Evolutionary conservation across 352 stramenopile species (phyloP), one percentile per base, ranked within the genome.

Genomic region (Globisporangium spiculum): DNA sequence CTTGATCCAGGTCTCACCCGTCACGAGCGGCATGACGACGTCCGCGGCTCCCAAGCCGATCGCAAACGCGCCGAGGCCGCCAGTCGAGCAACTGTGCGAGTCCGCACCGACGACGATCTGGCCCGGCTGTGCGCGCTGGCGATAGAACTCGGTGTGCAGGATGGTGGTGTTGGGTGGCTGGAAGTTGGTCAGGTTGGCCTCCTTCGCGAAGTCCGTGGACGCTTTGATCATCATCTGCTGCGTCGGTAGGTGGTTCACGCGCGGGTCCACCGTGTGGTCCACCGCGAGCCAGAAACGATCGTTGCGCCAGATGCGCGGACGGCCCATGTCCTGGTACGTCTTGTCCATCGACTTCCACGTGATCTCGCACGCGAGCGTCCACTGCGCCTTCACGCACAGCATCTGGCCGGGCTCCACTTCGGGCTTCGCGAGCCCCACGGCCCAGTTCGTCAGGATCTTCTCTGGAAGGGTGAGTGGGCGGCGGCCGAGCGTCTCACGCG

Each of bases 291-390:
- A 95, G 80, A 95, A 95, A 70, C 87, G 87, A 70, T 95, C 87
- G 65, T 91, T 91, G 65, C 86, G 86, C 83, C 84, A 92, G 56
- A 94, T 93, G 68, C 84, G 83, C 59, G 87, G 87, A 18, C 87
- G 85, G 16, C 86, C 87, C 84, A 95, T 95, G 69, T 91, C 84
- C 73, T 90, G 84, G 72, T 93, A 92, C 65, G 86, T 93, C 71
- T 94, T 94, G 84, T 94, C 86, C 86, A 94, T 94, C 20, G 84
- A 92, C 75, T 94, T 94, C 86, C 86, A 94, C 67, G 86, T 94
- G 79, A 94, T 92, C 74, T 94, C 86, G 68, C 86, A 92, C 18
- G 86, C 86, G 26, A 94, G 75, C 65, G 86, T 93, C 86, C 86
- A 94, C 73, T 93, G 81, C 52, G 81, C 77, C 68, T 94, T 93